Evolutionary conservation across 805 yeast genomes (phyloP).

Genomic region (Metschnikowia arizonensis): DNA sequence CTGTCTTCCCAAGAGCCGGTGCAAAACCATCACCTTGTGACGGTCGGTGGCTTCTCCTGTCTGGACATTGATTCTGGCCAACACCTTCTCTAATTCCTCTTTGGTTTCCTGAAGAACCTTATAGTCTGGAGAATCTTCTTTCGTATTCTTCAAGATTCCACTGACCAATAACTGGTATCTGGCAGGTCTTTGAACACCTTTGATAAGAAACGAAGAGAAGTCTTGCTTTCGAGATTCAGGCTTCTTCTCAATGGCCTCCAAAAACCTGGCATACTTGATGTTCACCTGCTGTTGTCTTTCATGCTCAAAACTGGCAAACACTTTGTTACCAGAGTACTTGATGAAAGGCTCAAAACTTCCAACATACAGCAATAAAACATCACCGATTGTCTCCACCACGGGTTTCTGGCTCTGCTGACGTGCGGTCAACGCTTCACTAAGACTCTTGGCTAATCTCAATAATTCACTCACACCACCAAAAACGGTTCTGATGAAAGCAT

Average conservation of each 20-base stretch:
- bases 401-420: constrained; percentile 80
- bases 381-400: constrained; percentile 82
- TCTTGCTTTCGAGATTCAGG: constrained; percentile 87
- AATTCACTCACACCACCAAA: constrained; percentile 88
- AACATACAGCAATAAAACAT: constrained; percentile 76
- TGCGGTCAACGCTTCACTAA: constrained; percentile 84
- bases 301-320: constrained; percentile 91
- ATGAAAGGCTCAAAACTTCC: constrained; percentile 90
- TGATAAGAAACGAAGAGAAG: constrained; percentile 86
- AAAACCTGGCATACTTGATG: constrained; percentile 86
- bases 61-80: constrained; percentile 76
- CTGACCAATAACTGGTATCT: constrained; percentile 81
- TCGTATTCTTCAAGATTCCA: constrained; percentile 79
- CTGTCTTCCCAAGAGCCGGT: constrained; percentile 55
- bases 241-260: constrained; percentile 81
- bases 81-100: constrained; percentile 67
- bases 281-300: constrained; percentile 91
- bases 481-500: constrained; percentile 85
- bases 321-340: constrained; percentile 89
- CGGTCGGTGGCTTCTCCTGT: constrained; percentile 93
- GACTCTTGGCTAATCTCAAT: constrained; percentile 72
- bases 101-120: constrained; percentile 67
- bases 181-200: constrained; percentile 95
- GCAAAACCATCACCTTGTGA: constrained; percentile 78
- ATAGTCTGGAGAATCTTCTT: constrained; percentile 69